These are phyloP conservation scores for Flueggea neowawraea DNA, from an alignment of 441 rosid species.

Conservation along the genomic window DNA sequence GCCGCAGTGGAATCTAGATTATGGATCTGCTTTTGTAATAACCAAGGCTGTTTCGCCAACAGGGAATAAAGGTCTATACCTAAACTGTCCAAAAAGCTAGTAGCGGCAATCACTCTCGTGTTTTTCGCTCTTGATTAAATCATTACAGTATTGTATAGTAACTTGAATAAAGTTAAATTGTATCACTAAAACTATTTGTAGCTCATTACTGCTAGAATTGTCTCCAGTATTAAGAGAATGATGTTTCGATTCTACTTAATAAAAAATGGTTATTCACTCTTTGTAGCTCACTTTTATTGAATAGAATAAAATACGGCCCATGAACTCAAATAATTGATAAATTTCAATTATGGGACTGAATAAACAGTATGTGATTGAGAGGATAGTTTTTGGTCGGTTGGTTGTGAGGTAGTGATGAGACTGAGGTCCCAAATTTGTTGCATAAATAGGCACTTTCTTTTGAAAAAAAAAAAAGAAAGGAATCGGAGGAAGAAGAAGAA, in stretches of 20 bases:
- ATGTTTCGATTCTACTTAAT: too few species aligned
- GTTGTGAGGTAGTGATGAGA: constrained; percentile 15
- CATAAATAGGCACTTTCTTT: background rate
- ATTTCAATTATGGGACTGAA: constrained; percentile 1
- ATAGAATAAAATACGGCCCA: too few species aligned
- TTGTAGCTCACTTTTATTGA: too few species aligned
- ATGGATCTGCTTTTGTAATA: constrained; percentile 48
- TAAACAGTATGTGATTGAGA: constrained; percentile 12
- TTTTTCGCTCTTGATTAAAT: background rate
- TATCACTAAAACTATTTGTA: too few species aligned
- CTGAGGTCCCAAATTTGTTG: constrained; percentile 16
- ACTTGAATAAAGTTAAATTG: too few species aligned
- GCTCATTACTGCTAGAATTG: too few species aligned
- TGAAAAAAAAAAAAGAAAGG: background rate
- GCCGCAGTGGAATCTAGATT: constrained; percentile 36
- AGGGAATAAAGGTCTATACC: constrained; percentile 40
- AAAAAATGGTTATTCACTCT: too few species aligned
- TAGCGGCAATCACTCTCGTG: constrained; percentile 12
- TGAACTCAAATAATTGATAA: too few species aligned
- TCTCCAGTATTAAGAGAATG: too few species aligned
- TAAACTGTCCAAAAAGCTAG: too few species aligned
- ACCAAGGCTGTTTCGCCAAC: constrained; percentile 34
- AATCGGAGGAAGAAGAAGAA: background rate
- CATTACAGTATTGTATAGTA: too few species aligned
- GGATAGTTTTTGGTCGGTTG: constrained; percentile 16